Percentiles rank a stretch among this genome's conserved stretches.
phyloP scores from a whole-genome alignment of 768 basidiomycete species.

The Thelephora aurantiotincta region DNA sequence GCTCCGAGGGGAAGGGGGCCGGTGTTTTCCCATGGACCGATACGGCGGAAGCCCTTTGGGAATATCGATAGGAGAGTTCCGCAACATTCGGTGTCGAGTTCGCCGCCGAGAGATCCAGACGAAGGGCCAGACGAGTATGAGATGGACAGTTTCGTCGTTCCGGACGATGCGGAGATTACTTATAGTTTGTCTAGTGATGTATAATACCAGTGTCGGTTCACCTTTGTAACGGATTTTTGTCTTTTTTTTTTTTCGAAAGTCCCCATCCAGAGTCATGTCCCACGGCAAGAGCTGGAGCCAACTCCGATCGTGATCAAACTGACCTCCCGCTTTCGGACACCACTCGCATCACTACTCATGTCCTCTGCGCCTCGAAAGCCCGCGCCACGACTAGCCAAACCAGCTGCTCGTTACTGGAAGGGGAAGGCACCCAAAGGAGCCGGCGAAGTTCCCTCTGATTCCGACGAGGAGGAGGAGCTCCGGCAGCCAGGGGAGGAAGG shows the following conservation, averaged over 20 bases:
- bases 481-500: constrained; percentile 30
- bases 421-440: constrained; percentile 78
- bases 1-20: constrained; percentile 32
- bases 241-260: no score
- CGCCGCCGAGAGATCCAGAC: constrained; percentile 30
- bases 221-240: no score
- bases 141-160: constrained; percentile 69
- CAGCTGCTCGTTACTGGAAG: constrained; percentile 81
- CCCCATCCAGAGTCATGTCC: no score
- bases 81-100: constrained; percentile 35
- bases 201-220: no score
- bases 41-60: constrained; percentile 21
- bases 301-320: no score
- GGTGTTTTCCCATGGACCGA: constrained; percentile 37
- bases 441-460: constrained; percentile 40
- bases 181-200: constrained; percentile 18
- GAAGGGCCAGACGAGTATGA: constrained; percentile 51
- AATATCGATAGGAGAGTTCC: constrained; percentile 18
- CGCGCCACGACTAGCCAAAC: constrained; percentile 64
- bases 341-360: neutral
- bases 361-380: constrained; percentile 35
- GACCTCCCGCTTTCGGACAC: no score
- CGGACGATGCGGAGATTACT: constrained; percentile 58
- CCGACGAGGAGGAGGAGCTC: constrained; percentile 31
- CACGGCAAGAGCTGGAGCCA: no score